phyloP scores from a whole-genome alignment of 148 eudicot species.

The Chenopodium album region DNA sequence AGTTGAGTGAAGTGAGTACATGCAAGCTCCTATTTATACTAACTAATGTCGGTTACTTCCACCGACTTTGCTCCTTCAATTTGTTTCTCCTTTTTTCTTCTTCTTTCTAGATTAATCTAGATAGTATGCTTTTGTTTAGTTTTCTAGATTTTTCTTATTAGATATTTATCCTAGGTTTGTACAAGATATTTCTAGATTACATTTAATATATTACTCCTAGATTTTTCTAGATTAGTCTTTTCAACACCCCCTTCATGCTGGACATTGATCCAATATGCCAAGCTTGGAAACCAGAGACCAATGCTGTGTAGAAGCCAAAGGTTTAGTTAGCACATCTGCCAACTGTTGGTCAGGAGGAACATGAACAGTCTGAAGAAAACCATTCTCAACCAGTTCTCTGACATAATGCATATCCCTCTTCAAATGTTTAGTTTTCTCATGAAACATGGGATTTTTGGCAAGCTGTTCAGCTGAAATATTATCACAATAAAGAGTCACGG shows the following conservation, averaged over 20 bases:
- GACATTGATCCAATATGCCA: not conserved
- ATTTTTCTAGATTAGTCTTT: too few relatives aligned
- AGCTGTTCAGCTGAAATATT: not conserved
- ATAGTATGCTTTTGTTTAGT: too few relatives aligned
- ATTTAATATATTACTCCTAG: too few relatives aligned
- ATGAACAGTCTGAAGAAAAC: not conserved
- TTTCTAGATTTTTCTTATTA: too few relatives aligned
- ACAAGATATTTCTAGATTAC: too few relatives aligned
- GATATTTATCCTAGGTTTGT: too few relatives aligned
- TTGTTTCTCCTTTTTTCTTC: too few relatives aligned
- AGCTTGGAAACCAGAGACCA: not conserved
- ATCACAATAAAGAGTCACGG: not conserved
- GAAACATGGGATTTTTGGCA: not conserved
- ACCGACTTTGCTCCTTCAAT: too few relatives aligned
- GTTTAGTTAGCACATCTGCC: not conserved
- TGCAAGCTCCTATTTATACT: too few relatives aligned
- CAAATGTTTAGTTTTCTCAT: conserved; percentile 8
- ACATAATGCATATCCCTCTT: not conserved
- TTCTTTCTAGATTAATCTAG: too few relatives aligned
- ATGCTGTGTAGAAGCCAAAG: not conserved
- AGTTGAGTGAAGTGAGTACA: too few relatives aligned
- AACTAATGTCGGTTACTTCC: too few relatives aligned
- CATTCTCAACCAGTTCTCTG: not conserved
- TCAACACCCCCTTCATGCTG: not conserved
- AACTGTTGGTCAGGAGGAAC: not conserved